A percentile compares a stretch with the other conserved stretches of the same genome.
Conservation (phyloP, 2,329 filamentous ascomycete genomes). For the Nemania sp. region DNA sequence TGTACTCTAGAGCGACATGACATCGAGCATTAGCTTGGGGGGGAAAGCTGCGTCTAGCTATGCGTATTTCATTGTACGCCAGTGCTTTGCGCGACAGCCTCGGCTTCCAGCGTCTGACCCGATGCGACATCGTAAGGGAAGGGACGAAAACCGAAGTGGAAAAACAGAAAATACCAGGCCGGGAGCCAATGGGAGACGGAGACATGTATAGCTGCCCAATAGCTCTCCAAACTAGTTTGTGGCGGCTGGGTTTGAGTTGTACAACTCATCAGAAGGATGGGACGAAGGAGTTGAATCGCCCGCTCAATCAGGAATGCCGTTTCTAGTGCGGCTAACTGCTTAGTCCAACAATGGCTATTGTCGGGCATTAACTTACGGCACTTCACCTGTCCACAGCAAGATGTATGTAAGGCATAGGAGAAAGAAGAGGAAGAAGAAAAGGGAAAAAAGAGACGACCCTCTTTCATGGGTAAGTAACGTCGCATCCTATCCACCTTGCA, state of each 20-base stretch:
- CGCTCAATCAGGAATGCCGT: slow-evolving; percentile 12
- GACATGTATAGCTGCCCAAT: slow-evolving; percentile 28
- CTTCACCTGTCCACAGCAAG: no score
- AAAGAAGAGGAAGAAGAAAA: no score
- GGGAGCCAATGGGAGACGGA: slow-evolving; percentile 2
- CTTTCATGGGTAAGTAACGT: no score
- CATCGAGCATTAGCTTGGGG: slow-evolving; percentile 4
- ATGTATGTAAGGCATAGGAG: no score
- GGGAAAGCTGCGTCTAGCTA: background rate
- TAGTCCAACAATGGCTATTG: no score
- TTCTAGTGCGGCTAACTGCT: no score
- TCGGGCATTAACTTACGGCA: no score
- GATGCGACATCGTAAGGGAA: background rate
- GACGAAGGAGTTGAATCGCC: background rate
- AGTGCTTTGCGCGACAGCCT: slow-evolving; percentile 11
- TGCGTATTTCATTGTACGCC: no score
- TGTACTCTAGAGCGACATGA: background rate
- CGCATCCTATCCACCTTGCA: background rate
- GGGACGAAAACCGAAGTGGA: background rate
- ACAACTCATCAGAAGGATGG: slow-evolving; percentile 14
- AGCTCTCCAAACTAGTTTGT: slow-evolving; percentile 10
- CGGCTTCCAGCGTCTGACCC: slow-evolving; percentile 4
- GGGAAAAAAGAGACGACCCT: no score
- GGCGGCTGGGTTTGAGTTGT: background rate
- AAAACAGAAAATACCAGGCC: background rate